Base-by-base conservation (phyloP, 169 alveolate species). In the Theileria orientalis region DNA sequence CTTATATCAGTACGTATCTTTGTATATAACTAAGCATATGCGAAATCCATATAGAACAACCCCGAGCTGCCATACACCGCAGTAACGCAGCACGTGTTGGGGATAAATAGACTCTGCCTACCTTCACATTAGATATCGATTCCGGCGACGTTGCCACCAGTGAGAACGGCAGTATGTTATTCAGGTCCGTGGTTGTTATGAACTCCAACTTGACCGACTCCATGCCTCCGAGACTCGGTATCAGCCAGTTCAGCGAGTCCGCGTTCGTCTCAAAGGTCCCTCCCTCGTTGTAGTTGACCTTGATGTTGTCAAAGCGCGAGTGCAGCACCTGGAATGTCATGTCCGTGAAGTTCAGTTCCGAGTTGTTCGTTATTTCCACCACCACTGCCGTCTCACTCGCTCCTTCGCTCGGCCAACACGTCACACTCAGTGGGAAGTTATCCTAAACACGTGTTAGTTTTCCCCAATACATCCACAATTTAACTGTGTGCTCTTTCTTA, bases 151-250 rank as follows among this genome's bases (percentile, higher is more conserved):
- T 60, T 7, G 89, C 89, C 5, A 59, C 62, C 46, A 82, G 63
- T 23, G 85, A 69, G 64, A 82, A 82, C 6, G 89, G 89, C 14
- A 82, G 83, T 33, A 82, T 67, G 25, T 76, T 59, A 60, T 82
- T 56, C 32, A 82, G 79, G 74, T 82, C 83, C 11, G 73, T 72
- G 0, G 70, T 54, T 63, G 75, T 61, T 25, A 67, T 46, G 51
- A 82, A 82, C 54, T 74, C 89, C 40, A 82, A 23, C 64, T 60
- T 75, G 14, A 74, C 76, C 13, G 76, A 19, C 63, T 82, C 69
- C 29, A 49, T 44, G 35, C 61, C 44, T 47, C 41, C 63, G 19
- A 82, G 42, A 1, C 33, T 54, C 3, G 56, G 69, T 14, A 82
- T 35, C 5, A 73, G 68, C 89, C 89, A 82, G 64, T 64, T 69